These are phyloP conservation scores for Prunella vulgaris DNA, from an alignment of 257 asterid genomes.

Conservation along the genomic window DNA sequence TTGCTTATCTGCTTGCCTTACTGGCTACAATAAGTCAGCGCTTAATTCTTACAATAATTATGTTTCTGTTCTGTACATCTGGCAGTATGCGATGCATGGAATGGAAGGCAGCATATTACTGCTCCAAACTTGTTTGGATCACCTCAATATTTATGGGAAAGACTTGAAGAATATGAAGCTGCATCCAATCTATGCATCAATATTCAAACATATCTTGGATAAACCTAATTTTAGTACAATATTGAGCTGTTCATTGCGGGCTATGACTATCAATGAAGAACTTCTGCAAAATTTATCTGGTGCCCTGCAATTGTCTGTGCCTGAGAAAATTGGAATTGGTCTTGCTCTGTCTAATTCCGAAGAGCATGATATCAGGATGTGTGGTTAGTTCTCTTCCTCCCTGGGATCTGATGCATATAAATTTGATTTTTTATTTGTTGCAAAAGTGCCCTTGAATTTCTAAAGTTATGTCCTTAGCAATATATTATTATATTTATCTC, in stretches of 20 bases:
- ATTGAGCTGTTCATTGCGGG: slow-evolving; percentile 58
- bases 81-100: slow-evolving; percentile 62
- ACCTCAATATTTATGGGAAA: slow-evolving; percentile 47
- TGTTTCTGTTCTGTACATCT: slow-evolving; percentile 21
- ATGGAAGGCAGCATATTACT: slow-evolving; percentile 71
- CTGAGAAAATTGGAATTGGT: slow-evolving; percentile 81
- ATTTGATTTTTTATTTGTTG: neutral
- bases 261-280: slow-evolving; percentile 53
- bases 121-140: slow-evolving; percentile 65
- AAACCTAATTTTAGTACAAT: slow-evolving; percentile 79
- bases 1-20: slow-evolving; percentile 6
- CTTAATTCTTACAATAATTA: slow-evolving; percentile 4
- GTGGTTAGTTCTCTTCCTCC: slow-evolving; percentile 55
- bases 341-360: slow-evolving; percentile 86
- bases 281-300: slow-evolving; percentile 61
- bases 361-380: slow-evolving; percentile 53
- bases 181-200: slow-evolving; percentile 60
- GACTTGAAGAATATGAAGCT: slow-evolving; percentile 57
- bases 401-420: neutral
- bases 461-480: neutral
- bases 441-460: neutral
- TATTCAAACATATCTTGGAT: slow-evolving; percentile 66
- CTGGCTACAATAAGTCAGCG: neutral
- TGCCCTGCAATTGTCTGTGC: slow-evolving; percentile 48
- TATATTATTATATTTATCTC: neutral